Base-by-base conservation (phyloP, 1,284 basidiomycete genomes). In the Tylopilus sp. region DNA sequence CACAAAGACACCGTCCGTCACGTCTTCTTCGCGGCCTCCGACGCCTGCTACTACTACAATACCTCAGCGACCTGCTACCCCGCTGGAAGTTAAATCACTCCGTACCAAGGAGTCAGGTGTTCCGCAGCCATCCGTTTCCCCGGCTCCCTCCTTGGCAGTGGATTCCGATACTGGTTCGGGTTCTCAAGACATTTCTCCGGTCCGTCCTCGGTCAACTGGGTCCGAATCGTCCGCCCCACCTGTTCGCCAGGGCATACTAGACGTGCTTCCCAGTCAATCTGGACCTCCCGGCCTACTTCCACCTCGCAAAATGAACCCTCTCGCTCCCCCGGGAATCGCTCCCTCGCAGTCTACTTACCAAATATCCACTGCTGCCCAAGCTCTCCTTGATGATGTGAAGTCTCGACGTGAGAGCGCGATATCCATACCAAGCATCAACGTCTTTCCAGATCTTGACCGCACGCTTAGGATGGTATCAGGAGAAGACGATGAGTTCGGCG, bases 401-500 rank as follows among this genome's bases (percentile, higher is more conserved):
- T 81, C 81, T 39, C 76, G 92, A 35, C 77, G 90, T 38, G 87
- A 91, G 58, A 75, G 78, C 8, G 60, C 74, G 3, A 69, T 78
- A 4, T 52, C 68, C 11, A 64, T 75, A 18, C 67, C 72, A 25
- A 74, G 72, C 41, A 70, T 79, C 52, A 90, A 79, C 64, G 86
- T 90, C n/a, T 93, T 92, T 75, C 90, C 90, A n/a, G 90, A 92
- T 59, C 84, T 92, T 54, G 89, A 92, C 65, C 79, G 86, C 18
- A 90, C 86, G 26, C 70, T 91, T 46, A 80, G 86, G 58, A 82
- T 78, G 41, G 72, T 89, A 36, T 78, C 76, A 54, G 79, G 77
- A 15, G 77, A 75, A 52, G 78, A 81, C 54, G 76, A 70, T 47
- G 69, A 71, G 41, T 74, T 70, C 46, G 81, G 81, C 35, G 82